Base-by-base conservation (phyloP, 257 asterid species). In the Solanum neorickii region DNA sequence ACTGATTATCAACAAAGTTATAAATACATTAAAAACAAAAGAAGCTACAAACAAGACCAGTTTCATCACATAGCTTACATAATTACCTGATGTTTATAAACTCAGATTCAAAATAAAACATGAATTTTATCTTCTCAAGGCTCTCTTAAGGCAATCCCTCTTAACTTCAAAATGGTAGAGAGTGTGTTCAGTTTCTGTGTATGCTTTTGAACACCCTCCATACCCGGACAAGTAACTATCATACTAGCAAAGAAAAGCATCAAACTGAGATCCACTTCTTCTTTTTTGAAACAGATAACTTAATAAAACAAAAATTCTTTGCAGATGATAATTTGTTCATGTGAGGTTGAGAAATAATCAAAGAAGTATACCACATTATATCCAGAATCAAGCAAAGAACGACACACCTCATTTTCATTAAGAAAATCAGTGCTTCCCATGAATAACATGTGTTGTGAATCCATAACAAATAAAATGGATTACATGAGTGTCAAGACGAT, bases 201-300 rank as follows among this genome's bases (percentile, higher is more conserved):
- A 96, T 23, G 98, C 99, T 91, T 97, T 97, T 77, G 99, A 97
- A n/a, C 98, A 93, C 27, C 99, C 99, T 87, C 99, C 99, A 89
- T 93, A 99, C 94, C 96, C 94, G 86, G 99, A 96, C 95, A 97
- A 92, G 94, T 92, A 97, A 93, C 99, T 97, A 78, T 95, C 99
- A 93, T 97, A 97, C 99, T 97, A 92, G 88, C 89, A 91, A 89
- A 89, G 84, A 83, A 85, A 91, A 89, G 86, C 83, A 94, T 92
- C 93, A 92, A 89, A 90, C 87, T 83, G 86, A 87, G 59, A 78
- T 84, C 33, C 82, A 47, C 12, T 33, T 3, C 5, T 35, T 35
- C n/a, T 4, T 9, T 62, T 62, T 62, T 23, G 31, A 62, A 62
- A 23, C 31, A 62, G 31, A 12, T 23, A 23, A 62, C 70, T 62